Base-by-base conservation (phyloP, 441 rosid species). In the Iberis amara region DNA sequence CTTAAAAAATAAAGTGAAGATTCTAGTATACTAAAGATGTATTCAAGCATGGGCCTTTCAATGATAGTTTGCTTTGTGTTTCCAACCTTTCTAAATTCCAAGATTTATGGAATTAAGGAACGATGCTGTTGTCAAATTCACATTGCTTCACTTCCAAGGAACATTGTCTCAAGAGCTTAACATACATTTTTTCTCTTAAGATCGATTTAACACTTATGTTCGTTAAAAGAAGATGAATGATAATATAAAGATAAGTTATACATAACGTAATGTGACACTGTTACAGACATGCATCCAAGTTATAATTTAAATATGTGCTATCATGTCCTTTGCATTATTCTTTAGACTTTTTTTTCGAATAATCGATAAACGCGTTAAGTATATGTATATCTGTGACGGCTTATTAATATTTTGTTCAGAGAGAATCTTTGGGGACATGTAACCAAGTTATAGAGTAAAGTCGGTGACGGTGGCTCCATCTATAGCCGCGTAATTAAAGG, bases 401-500 rank as follows among this genome's bases (percentile, higher is more conserved):
- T 55, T 23, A 47, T 47, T 23, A 47, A 38, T 58, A 38, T 46
- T 47, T 24, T 35, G n/a, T 23, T 11, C n/a, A 35, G 3, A 48
- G 57, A 64, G 68, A 64, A 64, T 64, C 57, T 64, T 50, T 64
- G 9, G 68, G 68, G 59, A 64, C 69, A 57, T 64, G 63, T 52
- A 64, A 55, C 63, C 47, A 50, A 64, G 58, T 58, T 46, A 47
- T 40, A 56, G 3, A 41, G 26, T 57, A 18, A 43, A 50, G 54
- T 65, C 69, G 64, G 69, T 64, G 68, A 57, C 68, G 68, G 62
- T 65, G 69, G 43, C 53, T 65, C 63, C 33, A 64, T 65, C 64
- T 64, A 51, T 37, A 1, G 69, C 69, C 69, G 64, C 69, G 69
- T 65, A 53, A 64, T 47, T 54, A 47, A 33, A 35, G 54, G 54